Evolutionary conservation across 1,284 basidiomycete species (phyloP).

Genomic region (Moesziomyces sp.): DNA sequence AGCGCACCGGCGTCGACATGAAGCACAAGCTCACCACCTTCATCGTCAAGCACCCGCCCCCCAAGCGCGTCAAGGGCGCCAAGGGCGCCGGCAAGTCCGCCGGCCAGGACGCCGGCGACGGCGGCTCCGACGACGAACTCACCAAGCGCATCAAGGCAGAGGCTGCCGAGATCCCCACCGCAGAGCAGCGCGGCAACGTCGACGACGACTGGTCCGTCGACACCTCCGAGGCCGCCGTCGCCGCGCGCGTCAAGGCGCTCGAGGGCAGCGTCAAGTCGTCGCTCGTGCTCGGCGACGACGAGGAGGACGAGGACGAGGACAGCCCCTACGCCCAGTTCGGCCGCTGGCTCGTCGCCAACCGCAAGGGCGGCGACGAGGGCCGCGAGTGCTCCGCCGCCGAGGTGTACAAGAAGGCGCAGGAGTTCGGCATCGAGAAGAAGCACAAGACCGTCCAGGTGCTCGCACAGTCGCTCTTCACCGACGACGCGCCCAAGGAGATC

Average conservation of each 20-base stretch:
- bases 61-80: conserved; percentile 72
- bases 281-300: conserved; percentile 73
- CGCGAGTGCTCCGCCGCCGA: conserved; percentile 70
- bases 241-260: conserved; percentile 82
- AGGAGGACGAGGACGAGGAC: conserved; percentile 74
- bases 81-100: conserved; percentile 68
- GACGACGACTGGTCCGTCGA: conserved; percentile 87
- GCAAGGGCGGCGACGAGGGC: conserved; percentile 69
- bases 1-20: conserved; percentile 92
- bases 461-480: conserved; percentile 86
- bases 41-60: conserved; percentile 94
- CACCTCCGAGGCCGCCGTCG: conserved; percentile 90
- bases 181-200: conserved; percentile 70
- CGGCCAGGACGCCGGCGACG: conserved; percentile 73
- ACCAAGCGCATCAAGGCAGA: conserved; percentile 72
- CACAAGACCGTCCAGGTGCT: conserved; percentile 90
- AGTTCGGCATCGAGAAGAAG: conserved; percentile 92
- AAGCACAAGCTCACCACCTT: conserved; percentile 95
- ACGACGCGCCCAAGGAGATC: conserved; percentile 80
- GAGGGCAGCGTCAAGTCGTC: conserved; percentile 75
- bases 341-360: conserved; percentile 85
- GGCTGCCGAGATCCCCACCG: conserved; percentile 65
- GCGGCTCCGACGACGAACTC: conserved; percentile 69
- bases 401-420: conserved; percentile 89
- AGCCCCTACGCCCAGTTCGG: conserved; percentile 84